These are phyloP conservation scores for Gypsophila paniculata DNA, from an alignment of 179 eudicot genomes.

Conservation along the genomic window DNA sequence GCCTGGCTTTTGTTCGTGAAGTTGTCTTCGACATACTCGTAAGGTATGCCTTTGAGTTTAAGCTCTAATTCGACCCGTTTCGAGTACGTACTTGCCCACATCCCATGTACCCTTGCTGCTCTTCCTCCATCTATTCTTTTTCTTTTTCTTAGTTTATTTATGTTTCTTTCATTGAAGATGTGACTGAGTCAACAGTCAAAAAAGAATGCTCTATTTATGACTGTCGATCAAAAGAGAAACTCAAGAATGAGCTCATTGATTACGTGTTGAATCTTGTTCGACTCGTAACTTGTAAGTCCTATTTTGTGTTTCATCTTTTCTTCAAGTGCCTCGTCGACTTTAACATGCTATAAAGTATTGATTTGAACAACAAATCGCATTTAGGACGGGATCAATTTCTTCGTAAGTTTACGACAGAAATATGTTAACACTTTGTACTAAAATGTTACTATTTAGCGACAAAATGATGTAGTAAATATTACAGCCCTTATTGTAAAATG, in stretches of 20 bases:
- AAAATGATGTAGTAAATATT: too few species aligned
- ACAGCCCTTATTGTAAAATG: too few species aligned
- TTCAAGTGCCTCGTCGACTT: too few species aligned
- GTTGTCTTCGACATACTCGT: slow-evolving; percentile 42
- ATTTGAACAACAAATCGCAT: too few species aligned
- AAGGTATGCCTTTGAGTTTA: slow-evolving; percentile 45
- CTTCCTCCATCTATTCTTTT: slow-evolving; percentile 21
- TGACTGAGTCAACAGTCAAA: too few species aligned
- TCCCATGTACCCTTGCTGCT: slow-evolving; percentile 35
- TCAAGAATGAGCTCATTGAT: not conserved
- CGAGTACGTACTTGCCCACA: slow-evolving; percentile 35
- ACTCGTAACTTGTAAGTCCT: too few species aligned
- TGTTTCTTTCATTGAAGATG: not conserved
- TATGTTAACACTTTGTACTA: too few species aligned
- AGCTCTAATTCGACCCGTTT: slow-evolving; percentile 44
- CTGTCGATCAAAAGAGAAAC: not conserved
- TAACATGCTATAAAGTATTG: too few species aligned
- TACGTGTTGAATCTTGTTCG: not conserved
- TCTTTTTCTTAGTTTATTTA: not conserved
- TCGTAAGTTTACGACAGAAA: too few species aligned
- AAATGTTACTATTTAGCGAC: too few species aligned
- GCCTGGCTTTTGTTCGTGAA: slow-evolving; percentile 37
- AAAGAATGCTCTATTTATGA: not conserved
- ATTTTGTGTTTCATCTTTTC: too few species aligned
- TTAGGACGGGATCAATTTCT: too few species aligned